phyloP scores from a whole-genome alignment of 202 grass and related monocot genomes.

The Dendrocalamus latiflorus region DNA sequence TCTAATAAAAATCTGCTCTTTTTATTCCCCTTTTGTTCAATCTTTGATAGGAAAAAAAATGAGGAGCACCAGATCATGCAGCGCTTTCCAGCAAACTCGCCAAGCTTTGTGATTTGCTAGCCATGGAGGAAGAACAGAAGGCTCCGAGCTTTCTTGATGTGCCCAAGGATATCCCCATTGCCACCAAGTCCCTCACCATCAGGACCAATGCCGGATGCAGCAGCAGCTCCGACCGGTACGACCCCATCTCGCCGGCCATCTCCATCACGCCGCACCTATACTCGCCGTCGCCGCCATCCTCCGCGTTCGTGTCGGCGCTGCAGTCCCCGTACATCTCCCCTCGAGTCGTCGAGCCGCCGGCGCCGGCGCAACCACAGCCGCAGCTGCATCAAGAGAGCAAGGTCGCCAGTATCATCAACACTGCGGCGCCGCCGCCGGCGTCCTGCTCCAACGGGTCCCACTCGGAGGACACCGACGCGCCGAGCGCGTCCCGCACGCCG shows the following conservation, averaged over 20 bases:
- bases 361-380: conserved; percentile 1
- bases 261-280: conserved; percentile 86
- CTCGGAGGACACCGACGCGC: conserved; percentile 73
- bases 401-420: conserved; percentile 27
- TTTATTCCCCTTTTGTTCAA: neutral
- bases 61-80: conserved; percentile 35
- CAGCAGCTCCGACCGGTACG: conserved; percentile 54
- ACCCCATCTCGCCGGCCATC: conserved; percentile 83
- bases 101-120: conserved; percentile 29
- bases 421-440: conserved; percentile 44
- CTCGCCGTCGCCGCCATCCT: conserved; percentile 88
- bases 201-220: conserved; percentile 47
- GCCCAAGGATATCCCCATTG: conserved; percentile 52
- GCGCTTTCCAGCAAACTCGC: conserved; percentile 20
- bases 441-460: conserved; percentile 61
- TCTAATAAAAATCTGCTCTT: neutral
- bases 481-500: conserved; percentile 78
- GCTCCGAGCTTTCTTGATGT: conserved; percentile 43
- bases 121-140: conserved; percentile 63
- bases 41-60: conserved; percentile 42
- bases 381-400: conserved; percentile 33
- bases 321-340: conserved; percentile 98
- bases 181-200: conserved; percentile 69
- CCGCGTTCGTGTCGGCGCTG: conserved; percentile 89
- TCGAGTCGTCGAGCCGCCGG: conserved; percentile 47